These are phyloP conservation scores for Articulospora tetracladia DNA, from an alignment of 495 filamentous ascomycete species.

Conservation along the genomic window DNA sequence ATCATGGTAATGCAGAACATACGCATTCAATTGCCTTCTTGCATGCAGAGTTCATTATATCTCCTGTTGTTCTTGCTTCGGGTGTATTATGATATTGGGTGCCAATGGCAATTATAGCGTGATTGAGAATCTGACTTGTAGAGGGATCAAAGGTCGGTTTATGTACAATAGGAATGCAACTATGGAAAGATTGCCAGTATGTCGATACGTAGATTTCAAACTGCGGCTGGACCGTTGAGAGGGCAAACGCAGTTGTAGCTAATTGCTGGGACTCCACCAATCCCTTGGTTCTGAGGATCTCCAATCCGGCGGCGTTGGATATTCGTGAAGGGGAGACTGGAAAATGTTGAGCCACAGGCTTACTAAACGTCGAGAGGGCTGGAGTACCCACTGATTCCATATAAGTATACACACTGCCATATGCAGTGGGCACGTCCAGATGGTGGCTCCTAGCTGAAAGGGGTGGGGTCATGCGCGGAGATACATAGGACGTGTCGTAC, in stretches of 20 bases:
- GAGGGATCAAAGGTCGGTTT: conserved; percentile 18
- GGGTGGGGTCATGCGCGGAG: conserved; percentile 18
- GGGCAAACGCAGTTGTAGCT: not conserved
- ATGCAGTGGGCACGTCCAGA: conserved; percentile 18
- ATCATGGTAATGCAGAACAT: conserved; percentile 1
- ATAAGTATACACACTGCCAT: conserved; percentile 9
- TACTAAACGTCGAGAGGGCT: conserved; percentile 23
- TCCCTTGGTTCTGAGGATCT: not conserved
- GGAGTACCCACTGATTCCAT: conserved; percentile 30
- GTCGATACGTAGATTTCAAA: conserved; percentile 20
- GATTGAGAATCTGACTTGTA: conserved; percentile 15
- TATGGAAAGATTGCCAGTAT: conserved; percentile 21
- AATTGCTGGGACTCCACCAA: conserved; percentile 14
- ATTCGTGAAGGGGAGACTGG: conserved; percentile 18
- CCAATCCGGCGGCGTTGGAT: not conserved
- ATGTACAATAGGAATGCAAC: conserved; percentile 23
- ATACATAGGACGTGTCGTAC: conserved; percentile 15
- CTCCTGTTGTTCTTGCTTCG: conserved; percentile 19
- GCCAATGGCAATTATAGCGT: conserved; percentile 24
- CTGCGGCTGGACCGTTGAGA: conserved; percentile 10
- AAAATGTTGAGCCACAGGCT: conserved; percentile 23
- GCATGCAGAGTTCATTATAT: conserved; percentile 18
- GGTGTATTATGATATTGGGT: conserved; percentile 23
- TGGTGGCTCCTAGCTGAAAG: conserved; percentile 9
- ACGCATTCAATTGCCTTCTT: conserved; percentile 19